Conservation (phyloP, 2,329 filamentous ascomycete species). For the Fusarium nanum region DNA sequence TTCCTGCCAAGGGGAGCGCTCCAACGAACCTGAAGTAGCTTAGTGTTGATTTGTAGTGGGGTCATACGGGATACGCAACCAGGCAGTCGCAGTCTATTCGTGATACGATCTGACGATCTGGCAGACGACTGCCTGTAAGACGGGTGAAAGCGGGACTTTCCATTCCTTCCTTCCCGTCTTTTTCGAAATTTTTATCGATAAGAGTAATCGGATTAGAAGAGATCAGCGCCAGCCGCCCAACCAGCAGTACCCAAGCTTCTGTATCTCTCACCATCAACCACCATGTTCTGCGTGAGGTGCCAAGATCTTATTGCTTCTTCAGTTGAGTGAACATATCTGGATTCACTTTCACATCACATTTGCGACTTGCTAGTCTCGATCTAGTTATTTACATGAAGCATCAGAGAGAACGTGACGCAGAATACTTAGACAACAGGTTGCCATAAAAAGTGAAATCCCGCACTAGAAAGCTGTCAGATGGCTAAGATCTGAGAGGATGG, state of each 20-base stretch:
- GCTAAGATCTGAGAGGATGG: neutral
- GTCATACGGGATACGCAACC: slow-evolving; percentile 20
- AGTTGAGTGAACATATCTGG: neutral
- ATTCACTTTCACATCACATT: neutral
- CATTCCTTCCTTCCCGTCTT: neutral
- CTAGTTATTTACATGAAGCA: neutral
- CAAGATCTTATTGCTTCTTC: neutral
- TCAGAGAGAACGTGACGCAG: neutral
- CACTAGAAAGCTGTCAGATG: neutral
- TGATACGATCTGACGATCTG: neutral
- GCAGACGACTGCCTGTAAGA: neutral
- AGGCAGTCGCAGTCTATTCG: neutral
- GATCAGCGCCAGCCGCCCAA: neutral
- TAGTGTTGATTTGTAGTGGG: slow-evolving; percentile 2
- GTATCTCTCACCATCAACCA: neutral
- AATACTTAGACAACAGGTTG: neutral
- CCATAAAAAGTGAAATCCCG: too few relatives aligned
- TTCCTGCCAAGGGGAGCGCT: neutral
- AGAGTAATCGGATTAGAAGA: neutral
- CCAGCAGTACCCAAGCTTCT: neutral
- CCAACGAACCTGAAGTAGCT: slow-evolving; percentile 15
- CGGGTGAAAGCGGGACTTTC: neutral
- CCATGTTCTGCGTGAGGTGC: neutral
- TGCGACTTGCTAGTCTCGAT: too few relatives aligned
- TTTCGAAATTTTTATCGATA: neutral